A percentile compares a stretch with the other conserved stretches of the same genome.
Conservation (phyloP, 306 rosid species). For the Casuarina equisetifolia region DNA sequence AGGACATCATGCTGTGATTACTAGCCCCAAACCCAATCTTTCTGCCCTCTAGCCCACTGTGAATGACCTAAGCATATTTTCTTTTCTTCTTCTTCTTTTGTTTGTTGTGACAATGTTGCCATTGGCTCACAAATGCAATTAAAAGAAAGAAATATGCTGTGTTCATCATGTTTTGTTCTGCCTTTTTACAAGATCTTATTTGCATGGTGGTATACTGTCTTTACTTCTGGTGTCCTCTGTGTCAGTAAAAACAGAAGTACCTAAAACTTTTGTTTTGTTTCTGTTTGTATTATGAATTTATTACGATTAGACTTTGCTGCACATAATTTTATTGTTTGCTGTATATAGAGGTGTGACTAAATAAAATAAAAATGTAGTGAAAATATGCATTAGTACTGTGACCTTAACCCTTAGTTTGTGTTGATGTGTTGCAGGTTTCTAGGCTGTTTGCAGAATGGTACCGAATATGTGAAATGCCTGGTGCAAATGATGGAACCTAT, state of each 20-base stretch:
- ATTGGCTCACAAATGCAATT: background rate
- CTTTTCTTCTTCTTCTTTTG: background rate
- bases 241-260: background rate
- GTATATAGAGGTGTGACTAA: background rate
- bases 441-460: conserved; percentile 82
- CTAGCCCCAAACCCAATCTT: background rate
- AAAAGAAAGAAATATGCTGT: background rate
- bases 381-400: too few relatives aligned
- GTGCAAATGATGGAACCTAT: conserved; percentile 64
- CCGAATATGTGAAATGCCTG: conserved; percentile 82
- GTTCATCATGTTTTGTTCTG: background rate
- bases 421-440: conserved; percentile 56
- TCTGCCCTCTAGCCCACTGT: background rate
- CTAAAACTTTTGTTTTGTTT: background rate
- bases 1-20: background rate
- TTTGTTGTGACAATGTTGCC: background rate
- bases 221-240: background rate
- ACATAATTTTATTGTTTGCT: background rate
- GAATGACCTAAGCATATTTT: background rate
- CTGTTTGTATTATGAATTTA: background rate
- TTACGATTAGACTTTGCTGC: background rate
- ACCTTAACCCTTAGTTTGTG: conserved; percentile 17
- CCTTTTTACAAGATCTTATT: background rate
- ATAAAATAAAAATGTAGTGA: background rate
- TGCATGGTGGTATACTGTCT: background rate